Base-by-base conservation (phyloP, 495 filamentous ascomycete genomes). In the Hypoxylon trugodes region DNA sequence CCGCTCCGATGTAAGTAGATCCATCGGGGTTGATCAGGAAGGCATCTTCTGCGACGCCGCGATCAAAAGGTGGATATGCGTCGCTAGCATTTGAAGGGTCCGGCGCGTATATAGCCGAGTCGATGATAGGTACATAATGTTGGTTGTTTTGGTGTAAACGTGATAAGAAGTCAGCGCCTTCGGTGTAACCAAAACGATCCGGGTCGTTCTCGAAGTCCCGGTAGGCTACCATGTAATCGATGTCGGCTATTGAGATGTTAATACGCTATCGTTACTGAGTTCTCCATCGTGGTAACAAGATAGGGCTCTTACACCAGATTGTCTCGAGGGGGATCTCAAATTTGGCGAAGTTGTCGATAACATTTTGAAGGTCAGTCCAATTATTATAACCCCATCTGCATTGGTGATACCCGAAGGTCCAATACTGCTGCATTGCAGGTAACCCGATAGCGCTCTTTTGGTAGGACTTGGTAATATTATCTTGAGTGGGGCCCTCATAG, bases 381-480 rank as follows among this genome's bases (percentile, higher is more conserved):
- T 93, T 91, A 6, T 78, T 76, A 68, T 94, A 94, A 5, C 93
- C 93, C 74, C 91, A 96, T 59, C 89, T 79, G 69, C 92, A 96
- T 60, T 96, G 89, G 65, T 96, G 91, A 67, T 87, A 91, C 1
- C 93, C 93, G 61, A 96, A 88, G 0, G 87, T 84, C 89, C 90
- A 97, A 74, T 96, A 97, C 50, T 90, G 89, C 72, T 92, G 89
- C 91, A 95, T 92, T 0, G 86, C 87, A 5, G 92, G 88, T 16
- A 89, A 76, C 0, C 90, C 90, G 49, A 88, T 82, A 8, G 89
- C 77, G 84, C 87, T 71, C 21, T 81, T 78, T 40, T 89, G 82
- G 70, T 97, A 96, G 50, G 90, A 80, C 64, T 80, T 81, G 13
- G 86, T 87, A 5, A 93, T 88, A 51, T 89, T 82, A 56, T 85